These are phyloP conservation scores for Pichia sp. DNA, from an alignment of 1,139 yeast genomes.

Conservation along the genomic window DNA sequence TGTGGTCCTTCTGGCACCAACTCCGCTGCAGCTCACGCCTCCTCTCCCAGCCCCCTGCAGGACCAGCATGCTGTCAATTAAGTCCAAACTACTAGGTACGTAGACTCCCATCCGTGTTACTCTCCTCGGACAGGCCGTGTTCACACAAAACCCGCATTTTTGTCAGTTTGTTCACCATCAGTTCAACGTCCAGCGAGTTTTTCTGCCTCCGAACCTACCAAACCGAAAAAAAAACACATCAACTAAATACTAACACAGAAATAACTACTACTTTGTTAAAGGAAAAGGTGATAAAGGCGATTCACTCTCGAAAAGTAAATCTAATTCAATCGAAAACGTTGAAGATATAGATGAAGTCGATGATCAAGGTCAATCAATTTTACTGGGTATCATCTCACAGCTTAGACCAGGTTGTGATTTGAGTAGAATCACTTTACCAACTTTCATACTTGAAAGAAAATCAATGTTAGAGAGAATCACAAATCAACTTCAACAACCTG, in stretches of 20 bases:
- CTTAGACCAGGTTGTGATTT: constrained; percentile 89
- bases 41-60: neutral
- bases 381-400: constrained; percentile 82
- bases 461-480: constrained; percentile 95
- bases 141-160: too few relatives aligned
- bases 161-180: too few relatives aligned
- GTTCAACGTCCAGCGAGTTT: too few relatives aligned
- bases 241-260: constrained; percentile 4
- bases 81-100: constrained; percentile 25
- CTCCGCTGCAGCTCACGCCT: too few relatives aligned
- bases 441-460: constrained; percentile 88
- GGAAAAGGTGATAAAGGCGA: constrained; percentile 19
- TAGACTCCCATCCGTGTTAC: too few relatives aligned
- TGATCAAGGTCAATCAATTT: constrained; percentile 78
- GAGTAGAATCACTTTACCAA: constrained; percentile 85
- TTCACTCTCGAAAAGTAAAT: constrained; percentile 1
- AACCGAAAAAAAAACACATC: too few relatives aligned
- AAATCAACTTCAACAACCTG: constrained; percentile 80
- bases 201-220: too few relatives aligned
- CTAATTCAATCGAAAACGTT: constrained; percentile 17
- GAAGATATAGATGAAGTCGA: constrained; percentile 90
- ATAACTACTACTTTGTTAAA: constrained; percentile 5
- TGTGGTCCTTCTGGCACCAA: too few relatives aligned
- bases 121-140: too few relatives aligned
- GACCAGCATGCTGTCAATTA: constrained; percentile 25